phyloP scores from a whole-genome alignment of 73 alveolate species.

The Breviolum minutum region DNA sequence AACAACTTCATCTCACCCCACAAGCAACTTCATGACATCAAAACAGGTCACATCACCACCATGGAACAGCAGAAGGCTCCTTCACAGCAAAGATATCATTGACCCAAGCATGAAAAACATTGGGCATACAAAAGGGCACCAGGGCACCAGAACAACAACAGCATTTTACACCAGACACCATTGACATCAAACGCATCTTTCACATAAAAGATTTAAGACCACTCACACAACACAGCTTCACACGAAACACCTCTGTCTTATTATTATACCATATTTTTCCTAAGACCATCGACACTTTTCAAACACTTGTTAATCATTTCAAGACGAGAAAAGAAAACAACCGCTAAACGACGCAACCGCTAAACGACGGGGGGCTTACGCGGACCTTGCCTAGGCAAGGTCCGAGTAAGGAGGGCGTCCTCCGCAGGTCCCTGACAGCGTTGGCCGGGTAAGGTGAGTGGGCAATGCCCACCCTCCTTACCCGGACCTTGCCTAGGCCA shows the following conservation, averaged over 20 bases:
- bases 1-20: too few relatives aligned
- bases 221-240: not conserved
- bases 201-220: not conserved
- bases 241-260: too few relatives aligned
- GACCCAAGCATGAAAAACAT: too few relatives aligned
- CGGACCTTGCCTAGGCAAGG: slow-evolving; percentile 7
- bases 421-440: too few relatives aligned
- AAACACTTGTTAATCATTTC: not conserved
- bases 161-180: too few relatives aligned
- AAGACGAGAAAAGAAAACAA: not conserved
- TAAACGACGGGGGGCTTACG: slow-evolving; percentile 6
- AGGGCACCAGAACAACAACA: too few relatives aligned
- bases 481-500: not conserved
- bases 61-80: too few relatives aligned
- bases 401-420: not conserved
- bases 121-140: too few relatives aligned
- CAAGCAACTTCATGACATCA: too few relatives aligned
- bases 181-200: not conserved
- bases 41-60: too few relatives aligned
- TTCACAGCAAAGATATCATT: too few relatives aligned
- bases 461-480: not conserved
- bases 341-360: slow-evolving; percentile 36
- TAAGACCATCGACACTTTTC: not conserved
- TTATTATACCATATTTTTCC: too few relatives aligned
- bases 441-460: not conserved